Percentiles rank a stretch among this genome's conserved stretches.
Evolutionary conservation across 2,329 filamentous ascomycete genomes (phyloP).

Genomic region (Talaromyces amestolkiae): DNA sequence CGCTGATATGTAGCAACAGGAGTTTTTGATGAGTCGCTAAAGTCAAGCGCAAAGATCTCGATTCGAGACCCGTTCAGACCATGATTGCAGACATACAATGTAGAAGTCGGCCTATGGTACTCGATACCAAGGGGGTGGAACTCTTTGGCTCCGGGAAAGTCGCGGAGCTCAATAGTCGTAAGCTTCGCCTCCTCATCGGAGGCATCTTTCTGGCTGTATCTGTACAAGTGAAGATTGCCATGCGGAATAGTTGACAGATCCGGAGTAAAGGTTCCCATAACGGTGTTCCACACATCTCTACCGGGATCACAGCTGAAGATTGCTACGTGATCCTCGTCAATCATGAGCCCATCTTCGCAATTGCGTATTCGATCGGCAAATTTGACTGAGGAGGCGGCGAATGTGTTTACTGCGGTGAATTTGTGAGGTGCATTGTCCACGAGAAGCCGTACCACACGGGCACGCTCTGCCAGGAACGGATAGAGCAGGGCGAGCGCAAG

Average conservation of each 20-base stretch:
- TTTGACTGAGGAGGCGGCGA: slow-evolving; percentile 15
- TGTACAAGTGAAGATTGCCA: slow-evolving; percentile 11
- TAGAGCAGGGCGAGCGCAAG: not conserved
- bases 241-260: slow-evolving; percentile 6
- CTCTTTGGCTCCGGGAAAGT: not conserved
- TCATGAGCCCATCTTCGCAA: slow-evolving; percentile 24
- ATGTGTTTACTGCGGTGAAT: slow-evolving; percentile 16
- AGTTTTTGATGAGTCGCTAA: not conserved
- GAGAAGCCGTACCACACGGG: slow-evolving; percentile 12
- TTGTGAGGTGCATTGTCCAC: slow-evolving; percentile 20
- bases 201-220: not conserved
- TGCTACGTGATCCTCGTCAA: slow-evolving; percentile 14
- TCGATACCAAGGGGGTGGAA: slow-evolving; percentile 24
- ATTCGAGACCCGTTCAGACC: slow-evolving; percentile 20
- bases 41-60: slow-evolving; percentile 21
- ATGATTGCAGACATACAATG: slow-evolving; percentile 23
- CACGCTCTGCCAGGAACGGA: not conserved
- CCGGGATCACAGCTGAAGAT: slow-evolving; percentile 21
- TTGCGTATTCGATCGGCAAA: slow-evolving; percentile 21
- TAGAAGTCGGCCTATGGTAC: slow-evolving; percentile 17
- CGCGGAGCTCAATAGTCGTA: slow-evolving; percentile 14
- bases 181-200: slow-evolving; percentile 9
- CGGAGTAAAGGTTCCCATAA: slow-evolving; percentile 18
- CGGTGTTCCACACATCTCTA: slow-evolving; percentile 19
- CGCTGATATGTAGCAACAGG: slow-evolving; percentile 14